Percentiles rank a stretch among this genome's conserved stretches.
phyloP scores from a whole-genome alignment of 169 alveolate genomes.

The Plasmodium malariae region DNA sequence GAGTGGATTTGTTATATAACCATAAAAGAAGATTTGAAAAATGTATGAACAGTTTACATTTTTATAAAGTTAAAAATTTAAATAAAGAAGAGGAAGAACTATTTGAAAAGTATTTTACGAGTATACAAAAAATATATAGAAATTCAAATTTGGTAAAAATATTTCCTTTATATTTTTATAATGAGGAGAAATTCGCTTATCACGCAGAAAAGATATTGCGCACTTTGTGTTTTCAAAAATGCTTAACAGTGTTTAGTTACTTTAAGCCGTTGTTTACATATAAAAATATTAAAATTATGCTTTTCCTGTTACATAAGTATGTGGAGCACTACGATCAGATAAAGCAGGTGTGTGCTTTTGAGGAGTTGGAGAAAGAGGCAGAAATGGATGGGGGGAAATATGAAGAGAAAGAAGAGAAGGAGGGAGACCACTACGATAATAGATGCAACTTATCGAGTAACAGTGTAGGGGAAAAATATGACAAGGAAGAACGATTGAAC shows the following conservation, averaged over 20 bases:
- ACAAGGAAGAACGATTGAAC: not conserved
- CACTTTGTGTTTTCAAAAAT: slow-evolving; percentile 61
- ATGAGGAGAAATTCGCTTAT: slow-evolving; percentile 37
- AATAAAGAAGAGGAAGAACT: slow-evolving; percentile 52
- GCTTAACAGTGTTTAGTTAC: slow-evolving; percentile 52
- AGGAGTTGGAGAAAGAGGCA: not conserved
- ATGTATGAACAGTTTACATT: slow-evolving; percentile 43
- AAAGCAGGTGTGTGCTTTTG: slow-evolving; percentile 3
- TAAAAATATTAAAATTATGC: slow-evolving; percentile 61
- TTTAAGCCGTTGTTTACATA: slow-evolving; percentile 34
- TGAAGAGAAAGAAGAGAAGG: not conserved
- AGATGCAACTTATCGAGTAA: no score
- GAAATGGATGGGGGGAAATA: no score
- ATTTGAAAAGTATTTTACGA: slow-evolving; percentile 49
- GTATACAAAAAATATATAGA: slow-evolving; percentile 45
- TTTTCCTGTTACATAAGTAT: slow-evolving; percentile 54
- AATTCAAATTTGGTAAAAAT: slow-evolving; percentile 59
- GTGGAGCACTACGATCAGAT: slow-evolving; percentile 34
- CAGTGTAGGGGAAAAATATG: not conserved
- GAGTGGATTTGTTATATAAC: slow-evolving; percentile 33
- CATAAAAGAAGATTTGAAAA: slow-evolving; percentile 55
- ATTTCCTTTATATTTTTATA: slow-evolving; percentile 68
- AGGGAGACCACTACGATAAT: no score
- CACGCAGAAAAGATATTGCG: slow-evolving; percentile 62
- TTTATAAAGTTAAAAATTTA: slow-evolving; percentile 57